Conservation (phyloP, 2,329 filamentous ascomycete species). For the Incumbomyces lentus region DNA sequence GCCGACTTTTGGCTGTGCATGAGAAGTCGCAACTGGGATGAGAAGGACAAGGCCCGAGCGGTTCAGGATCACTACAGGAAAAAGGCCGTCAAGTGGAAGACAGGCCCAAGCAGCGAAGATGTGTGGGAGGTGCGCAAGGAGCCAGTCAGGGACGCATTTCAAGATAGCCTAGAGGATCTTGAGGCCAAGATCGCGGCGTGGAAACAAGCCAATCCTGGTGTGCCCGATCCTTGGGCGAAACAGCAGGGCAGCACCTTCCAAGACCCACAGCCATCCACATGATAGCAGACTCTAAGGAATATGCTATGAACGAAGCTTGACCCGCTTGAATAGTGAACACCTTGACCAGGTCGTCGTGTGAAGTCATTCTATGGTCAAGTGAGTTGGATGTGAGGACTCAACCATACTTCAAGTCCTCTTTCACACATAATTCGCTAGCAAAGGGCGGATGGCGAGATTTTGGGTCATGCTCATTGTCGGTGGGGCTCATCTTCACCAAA, state of each 20-base stretch:
- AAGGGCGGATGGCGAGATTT: too few relatives aligned
- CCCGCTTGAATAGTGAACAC: too few relatives aligned
- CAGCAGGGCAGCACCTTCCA: constrained; percentile 5
- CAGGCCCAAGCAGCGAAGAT: constrained; percentile 71
- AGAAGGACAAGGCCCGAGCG: constrained; percentile 47
- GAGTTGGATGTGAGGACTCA: too few relatives aligned
- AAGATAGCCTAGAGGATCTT: constrained; percentile 33
- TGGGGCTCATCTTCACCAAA: too few relatives aligned
- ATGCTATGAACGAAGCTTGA: too few relatives aligned
- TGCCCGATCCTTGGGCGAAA: constrained; percentile 15
- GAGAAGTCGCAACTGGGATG: constrained; percentile 58
- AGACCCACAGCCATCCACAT: constrained; percentile 1
- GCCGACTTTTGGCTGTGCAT: constrained; percentile 97
- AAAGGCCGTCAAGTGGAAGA: constrained; percentile 56
- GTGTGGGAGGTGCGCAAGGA: constrained; percentile 69
- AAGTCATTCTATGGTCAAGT: too few relatives aligned
- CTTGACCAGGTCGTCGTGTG: too few relatives aligned
- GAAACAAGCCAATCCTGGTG: constrained; percentile 29
- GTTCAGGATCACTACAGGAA: constrained; percentile 59
- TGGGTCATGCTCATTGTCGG: too few relatives aligned
- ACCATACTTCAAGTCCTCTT: too few relatives aligned
- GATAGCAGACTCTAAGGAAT: background rate
- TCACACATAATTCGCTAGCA: too few relatives aligned
- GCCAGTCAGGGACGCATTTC: constrained; percentile 44
- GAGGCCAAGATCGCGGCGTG: constrained; percentile 33